Percentiles rank a stretch among this genome's conserved stretches.
phyloP scores from a whole-genome alignment of 176 grass and related monocot genomes.

The Dendrocalamus sinicus region DNA sequence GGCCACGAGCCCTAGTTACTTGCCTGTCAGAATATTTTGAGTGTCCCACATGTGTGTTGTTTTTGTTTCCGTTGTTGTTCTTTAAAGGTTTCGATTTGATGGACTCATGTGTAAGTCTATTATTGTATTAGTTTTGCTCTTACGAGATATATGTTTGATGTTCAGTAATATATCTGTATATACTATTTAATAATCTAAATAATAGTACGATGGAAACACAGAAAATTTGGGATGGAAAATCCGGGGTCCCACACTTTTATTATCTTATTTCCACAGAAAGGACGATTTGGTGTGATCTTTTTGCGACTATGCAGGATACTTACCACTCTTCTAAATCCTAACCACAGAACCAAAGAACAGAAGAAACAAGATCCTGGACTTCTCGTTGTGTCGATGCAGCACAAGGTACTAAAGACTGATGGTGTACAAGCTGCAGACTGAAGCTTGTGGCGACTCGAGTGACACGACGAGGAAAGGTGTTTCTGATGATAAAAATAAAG shows the following conservation, averaged over 20 bases:
- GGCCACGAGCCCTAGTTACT: too few species aligned
- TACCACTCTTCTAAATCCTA: not conserved
- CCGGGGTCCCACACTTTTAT: not conserved
- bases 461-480: not conserved
- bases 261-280: not conserved
- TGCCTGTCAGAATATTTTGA: too few species aligned
- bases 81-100: too few species aligned
- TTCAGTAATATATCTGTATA: too few species aligned
- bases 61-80: too few species aligned
- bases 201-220: too few species aligned
- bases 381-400: not conserved
- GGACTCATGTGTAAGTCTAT: too few species aligned
- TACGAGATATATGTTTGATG: too few species aligned
- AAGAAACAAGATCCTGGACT: not conserved
- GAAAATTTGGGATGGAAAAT: too few species aligned
- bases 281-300: not conserved
- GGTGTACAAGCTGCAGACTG: not conserved
- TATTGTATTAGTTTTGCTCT: too few species aligned
- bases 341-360: not conserved
- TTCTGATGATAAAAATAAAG: not conserved
- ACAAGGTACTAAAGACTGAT: not conserved
- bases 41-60: too few species aligned
- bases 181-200: too few species aligned
- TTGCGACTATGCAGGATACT: not conserved
- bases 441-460: not conserved